phyloP scores from a whole-genome alignment of 352 stramenopile genomes.

The Phytophthora nicotianae region DNA sequence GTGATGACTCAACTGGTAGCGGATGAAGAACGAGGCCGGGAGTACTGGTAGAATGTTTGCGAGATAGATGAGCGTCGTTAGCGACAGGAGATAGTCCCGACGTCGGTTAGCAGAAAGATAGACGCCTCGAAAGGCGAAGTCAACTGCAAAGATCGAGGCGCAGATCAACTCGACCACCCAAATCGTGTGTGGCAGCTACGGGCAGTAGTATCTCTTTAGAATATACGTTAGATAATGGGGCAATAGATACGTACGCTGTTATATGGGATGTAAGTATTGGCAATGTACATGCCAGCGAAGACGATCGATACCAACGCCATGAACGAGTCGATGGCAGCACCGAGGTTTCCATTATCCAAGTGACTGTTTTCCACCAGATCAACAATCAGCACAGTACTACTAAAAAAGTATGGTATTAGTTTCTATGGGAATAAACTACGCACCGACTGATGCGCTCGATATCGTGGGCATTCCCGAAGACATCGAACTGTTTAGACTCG shows the following conservation, averaged over 20 bases:
- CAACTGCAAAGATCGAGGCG: constrained; percentile 61
- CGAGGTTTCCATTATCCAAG: constrained; percentile 81
- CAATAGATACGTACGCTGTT: constrained; percentile 43
- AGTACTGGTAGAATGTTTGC: constrained; percentile 77
- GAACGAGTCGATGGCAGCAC: constrained; percentile 63
- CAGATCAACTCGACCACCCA: constrained; percentile 77
- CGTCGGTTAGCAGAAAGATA: constrained; percentile 69
- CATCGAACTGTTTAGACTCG: constrained; percentile 17
- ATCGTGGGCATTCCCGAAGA: constrained; percentile 33
- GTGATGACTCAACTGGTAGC: constrained; percentile 62
- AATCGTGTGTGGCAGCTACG: constrained; percentile 68
- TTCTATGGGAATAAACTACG: too few relatives aligned
- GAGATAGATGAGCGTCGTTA: constrained; percentile 58
- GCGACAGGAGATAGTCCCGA: constrained; percentile 67
- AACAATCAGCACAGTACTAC: background rate
- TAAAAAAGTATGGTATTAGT: too few relatives aligned
- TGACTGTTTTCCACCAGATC: constrained; percentile 41
- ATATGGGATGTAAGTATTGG: constrained; percentile 76
- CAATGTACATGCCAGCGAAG: constrained; percentile 73
- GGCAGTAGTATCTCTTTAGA: background rate
- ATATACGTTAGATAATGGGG: background rate
- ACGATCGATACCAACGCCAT: constrained; percentile 62
- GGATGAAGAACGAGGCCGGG: constrained; percentile 73
- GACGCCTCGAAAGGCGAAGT: constrained; percentile 76
- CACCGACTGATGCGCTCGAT: constrained; percentile 47